Base-by-base conservation (phyloP, 2,329 filamentous ascomycete genomes). In the Talaromyces atroroseus region DNA sequence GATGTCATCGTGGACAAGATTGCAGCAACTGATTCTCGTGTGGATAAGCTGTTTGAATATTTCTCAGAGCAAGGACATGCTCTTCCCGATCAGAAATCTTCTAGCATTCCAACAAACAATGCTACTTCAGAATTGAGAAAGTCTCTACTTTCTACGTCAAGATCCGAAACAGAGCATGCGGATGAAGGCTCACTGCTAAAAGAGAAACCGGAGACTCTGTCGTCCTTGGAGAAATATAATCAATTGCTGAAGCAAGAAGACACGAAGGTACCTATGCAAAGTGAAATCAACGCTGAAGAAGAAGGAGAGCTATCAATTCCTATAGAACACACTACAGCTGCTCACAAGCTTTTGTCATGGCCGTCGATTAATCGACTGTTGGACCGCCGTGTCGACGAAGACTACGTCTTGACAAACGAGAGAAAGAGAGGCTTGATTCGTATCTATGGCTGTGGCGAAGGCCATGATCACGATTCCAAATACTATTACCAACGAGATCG, bases 281-380 rank as follows among this genome's bases (percentile, higher is more conserved):
- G 16, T 29, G 8, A 53, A 46, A 44, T 61, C 5, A 61, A 21
- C 18, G 12, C 61, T 29, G 57, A 52, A 14, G 68, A 73, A 29
- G 69, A 71, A 26, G 84, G 83, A 48, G 80, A 85, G 61, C 82
- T 88, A 14, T 83, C 87, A 1, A 89, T 95, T 56, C 89, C 90
- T 0, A 82, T 86, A 26, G 89, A 95, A 62, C 92, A 97, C 66
- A 95, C 90, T 0, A 96, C 92, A 0, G 84, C 90, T n/a, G 91
- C 91, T 1, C 89, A 94, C 51, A 83, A 91, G 60, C 77, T 97
- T 18, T 76, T 97, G 26, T 79, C 82, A 48, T 91, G 88, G 85
- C 81, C 81, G 0, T 81, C 85, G 0, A 90, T 94, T 54, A 74
- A 78, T 67, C 74, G 80, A 60, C 68, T 96, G 66, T 84, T 89